phyloP scores from a whole-genome alignment of 2,329 filamentous ascomycete genomes.

The Penicillium nordicum region DNA sequence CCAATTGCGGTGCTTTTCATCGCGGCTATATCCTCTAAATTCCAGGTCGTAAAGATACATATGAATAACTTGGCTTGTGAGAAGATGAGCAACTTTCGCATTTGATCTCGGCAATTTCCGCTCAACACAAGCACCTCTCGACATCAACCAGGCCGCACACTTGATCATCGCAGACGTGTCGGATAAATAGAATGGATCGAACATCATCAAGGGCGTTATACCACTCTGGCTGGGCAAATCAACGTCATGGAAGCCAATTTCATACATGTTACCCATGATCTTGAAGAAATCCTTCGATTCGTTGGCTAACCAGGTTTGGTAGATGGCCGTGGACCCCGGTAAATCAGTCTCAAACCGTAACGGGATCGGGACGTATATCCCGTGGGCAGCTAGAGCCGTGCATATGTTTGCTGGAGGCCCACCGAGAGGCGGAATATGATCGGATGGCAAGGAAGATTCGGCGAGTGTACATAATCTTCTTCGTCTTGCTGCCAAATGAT shows the following conservation, averaged over 20 bases:
- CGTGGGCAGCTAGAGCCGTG: neutral
- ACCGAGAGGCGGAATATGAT: neutral
- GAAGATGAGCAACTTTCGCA: neutral
- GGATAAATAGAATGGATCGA: too few species aligned
- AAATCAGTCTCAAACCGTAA: neutral
- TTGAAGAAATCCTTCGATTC: neutral
- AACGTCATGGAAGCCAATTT: neutral
- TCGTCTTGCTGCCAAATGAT: neutral
- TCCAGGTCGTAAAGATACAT: accelerated
- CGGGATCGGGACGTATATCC: neutral
- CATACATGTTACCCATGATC: neutral
- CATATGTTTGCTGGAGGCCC: neutral
- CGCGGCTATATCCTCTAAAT: neutral
- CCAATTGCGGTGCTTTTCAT: neutral
- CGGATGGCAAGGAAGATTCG: neutral
- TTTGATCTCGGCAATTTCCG: neutral
- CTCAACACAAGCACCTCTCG: neutral
- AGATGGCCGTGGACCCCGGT: neutral
- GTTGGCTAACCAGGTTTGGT: neutral
- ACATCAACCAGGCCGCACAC: neutral
- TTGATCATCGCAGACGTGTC: neutral
- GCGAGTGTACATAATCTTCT: neutral
- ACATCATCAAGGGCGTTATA: neutral
- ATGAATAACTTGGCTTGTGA: neutral
- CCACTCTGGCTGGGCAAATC: neutral